Conservation (phyloP, 129 eudicot species). For the Gnaphalium uliginosum region DNA sequence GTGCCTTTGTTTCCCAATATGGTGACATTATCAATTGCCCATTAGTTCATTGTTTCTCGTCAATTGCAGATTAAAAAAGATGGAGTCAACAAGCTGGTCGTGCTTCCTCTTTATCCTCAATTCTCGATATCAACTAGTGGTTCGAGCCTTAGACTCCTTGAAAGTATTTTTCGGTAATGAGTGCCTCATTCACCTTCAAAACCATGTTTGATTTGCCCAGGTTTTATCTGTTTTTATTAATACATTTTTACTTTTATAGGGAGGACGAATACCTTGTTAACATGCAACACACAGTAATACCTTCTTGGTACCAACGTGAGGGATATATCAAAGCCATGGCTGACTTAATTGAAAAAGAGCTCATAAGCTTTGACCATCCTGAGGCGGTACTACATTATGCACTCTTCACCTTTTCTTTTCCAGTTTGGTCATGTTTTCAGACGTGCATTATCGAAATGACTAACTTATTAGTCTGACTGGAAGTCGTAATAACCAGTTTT, state of each 20-base stretch:
- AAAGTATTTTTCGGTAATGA: slow-evolving; percentile 87
- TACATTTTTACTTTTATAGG: slow-evolving; percentile 40
- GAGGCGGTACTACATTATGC: slow-evolving; percentile 48
- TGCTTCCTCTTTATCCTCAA: slow-evolving; percentile 98
- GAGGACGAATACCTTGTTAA: slow-evolving; percentile 94
- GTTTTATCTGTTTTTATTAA: neutral
- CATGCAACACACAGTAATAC: slow-evolving; percentile 99
- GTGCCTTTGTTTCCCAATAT: neutral
- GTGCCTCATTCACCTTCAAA: slow-evolving; percentile 11
- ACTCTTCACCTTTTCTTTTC: slow-evolving; percentile 7
- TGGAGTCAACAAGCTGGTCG: slow-evolving; percentile 87
- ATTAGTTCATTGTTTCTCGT: slow-evolving; percentile 1
- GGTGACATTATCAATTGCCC: neutral
- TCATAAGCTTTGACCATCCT: slow-evolving; percentile 60
- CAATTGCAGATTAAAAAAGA: slow-evolving; percentile 71
- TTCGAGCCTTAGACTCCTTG: slow-evolving; percentile 91
- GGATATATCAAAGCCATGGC: slow-evolving; percentile 96
- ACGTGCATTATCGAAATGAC: neutral
- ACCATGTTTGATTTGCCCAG: slow-evolving; percentile 3
- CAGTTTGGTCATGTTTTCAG: neutral
- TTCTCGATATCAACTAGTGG: slow-evolving; percentile 98
- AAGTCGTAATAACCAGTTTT: neutral
- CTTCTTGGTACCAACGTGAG: slow-evolving; percentile 99
- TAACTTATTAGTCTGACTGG: neutral
- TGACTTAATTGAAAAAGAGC: slow-evolving; percentile 74